A percentile compares a stretch with the other conserved stretches of the same genome.
Conservation (phyloP, 2,329 filamentous ascomycete genomes). For the Alternaria ventricosa region DNA sequence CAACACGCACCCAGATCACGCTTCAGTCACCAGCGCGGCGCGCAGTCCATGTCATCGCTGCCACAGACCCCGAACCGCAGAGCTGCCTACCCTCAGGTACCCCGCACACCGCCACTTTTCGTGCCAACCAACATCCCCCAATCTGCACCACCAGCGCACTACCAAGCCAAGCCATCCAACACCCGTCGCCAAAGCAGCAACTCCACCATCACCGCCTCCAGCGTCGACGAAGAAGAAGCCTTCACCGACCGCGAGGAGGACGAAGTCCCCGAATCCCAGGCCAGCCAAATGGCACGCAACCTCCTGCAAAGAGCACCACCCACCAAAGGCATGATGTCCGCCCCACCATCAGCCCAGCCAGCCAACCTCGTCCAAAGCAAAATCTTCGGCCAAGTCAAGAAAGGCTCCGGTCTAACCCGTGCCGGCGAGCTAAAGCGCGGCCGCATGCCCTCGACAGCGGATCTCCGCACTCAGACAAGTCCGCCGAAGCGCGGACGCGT, state of each 20-base stretch:
- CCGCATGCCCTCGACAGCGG: constrained; percentile 32
- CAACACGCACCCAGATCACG: constrained; percentile 55
- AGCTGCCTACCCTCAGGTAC: constrained; percentile 67
- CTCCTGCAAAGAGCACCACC: constrained; percentile 69
- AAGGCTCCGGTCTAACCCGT: constrained; percentile 52
- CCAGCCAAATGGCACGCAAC: constrained; percentile 76
- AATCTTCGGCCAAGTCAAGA: constrained; percentile 67
- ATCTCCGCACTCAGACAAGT: constrained; percentile 31
- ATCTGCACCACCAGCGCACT: constrained; percentile 52
- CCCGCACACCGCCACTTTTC: constrained; percentile 54
- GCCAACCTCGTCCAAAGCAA: constrained; percentile 62
- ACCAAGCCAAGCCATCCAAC: constrained; percentile 37
- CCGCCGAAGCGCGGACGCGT: constrained; percentile 60
- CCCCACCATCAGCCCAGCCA: constrained; percentile 39
- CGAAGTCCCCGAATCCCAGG: constrained; percentile 74
- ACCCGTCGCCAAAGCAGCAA: constrained; percentile 74
- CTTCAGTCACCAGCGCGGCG: constrained; percentile 73
- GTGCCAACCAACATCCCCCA: constrained; percentile 41
- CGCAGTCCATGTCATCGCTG: constrained; percentile 84
- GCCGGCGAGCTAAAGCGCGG: constrained; percentile 43
- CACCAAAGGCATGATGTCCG: constrained; percentile 39
- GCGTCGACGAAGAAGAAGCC: constrained; percentile 51
- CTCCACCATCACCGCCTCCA: constrained; percentile 53
- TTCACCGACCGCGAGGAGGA: constrained; percentile 70
- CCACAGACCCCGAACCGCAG: constrained; percentile 73